These are phyloP conservation scores for Solanum chacoense DNA, from an alignment of 305 asterid genomes.

Conservation along the genomic window DNA sequence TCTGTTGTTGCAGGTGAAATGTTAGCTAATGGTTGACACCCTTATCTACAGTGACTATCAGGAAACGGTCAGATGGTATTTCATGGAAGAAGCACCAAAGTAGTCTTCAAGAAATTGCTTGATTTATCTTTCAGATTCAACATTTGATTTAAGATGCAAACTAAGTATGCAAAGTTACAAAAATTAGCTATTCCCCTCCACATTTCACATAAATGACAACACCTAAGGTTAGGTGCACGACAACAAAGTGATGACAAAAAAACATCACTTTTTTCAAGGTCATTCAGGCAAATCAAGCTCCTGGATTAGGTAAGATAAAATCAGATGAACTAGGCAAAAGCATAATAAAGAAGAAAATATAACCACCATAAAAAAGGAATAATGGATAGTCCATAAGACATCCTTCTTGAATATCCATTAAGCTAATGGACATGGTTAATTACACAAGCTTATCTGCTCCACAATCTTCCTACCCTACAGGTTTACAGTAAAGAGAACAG, in stretches of 20 bases:
- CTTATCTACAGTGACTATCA: background rate
- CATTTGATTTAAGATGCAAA: background rate
- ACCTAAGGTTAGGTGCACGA: background rate
- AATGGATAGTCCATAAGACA: constrained; percentile 1
- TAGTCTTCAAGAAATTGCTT: background rate
- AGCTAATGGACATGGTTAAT: background rate
- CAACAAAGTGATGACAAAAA: background rate
- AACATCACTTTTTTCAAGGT: background rate
- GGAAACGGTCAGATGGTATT: background rate
- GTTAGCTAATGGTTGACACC: background rate
- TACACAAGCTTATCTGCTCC: background rate
- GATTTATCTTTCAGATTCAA: background rate
- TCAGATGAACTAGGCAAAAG: background rate
- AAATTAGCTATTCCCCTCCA: background rate
- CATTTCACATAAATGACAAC: background rate
- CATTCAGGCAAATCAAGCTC: background rate
- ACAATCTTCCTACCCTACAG: background rate
- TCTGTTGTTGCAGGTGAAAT: background rate
- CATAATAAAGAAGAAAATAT: background rate
- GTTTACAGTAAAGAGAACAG: background rate
- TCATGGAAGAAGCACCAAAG: background rate
- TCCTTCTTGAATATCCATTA: background rate
- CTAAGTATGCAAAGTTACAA: background rate
- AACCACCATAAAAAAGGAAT: background rate
- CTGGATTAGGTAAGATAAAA: background rate